Evolutionary conservation across 176 grass and related monocot species (phyloP), one percentile per base, ranked within the genome.

Genomic region (Oryza coarctata): DNA sequence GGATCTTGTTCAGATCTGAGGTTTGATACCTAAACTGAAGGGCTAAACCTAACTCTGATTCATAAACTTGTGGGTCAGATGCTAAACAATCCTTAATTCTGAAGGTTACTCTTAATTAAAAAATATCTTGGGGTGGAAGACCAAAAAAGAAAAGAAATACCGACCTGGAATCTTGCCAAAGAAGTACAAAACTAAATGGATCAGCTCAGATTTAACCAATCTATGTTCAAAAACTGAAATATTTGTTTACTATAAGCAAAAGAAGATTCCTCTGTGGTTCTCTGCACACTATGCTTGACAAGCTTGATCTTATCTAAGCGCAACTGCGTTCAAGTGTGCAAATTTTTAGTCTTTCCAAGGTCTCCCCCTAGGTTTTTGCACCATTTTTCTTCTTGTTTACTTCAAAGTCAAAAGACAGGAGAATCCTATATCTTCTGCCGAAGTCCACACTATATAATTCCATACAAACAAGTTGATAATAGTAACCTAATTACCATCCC

Each of bases 361-460:
- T 92, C 73, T 87, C 43, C 45, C 14, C 64, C 78, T 87, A 76
- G 82, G 73, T 63, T 76, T 38, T 65, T 41, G 73, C 43, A 40
- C 70, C 45, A 2, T 76, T 76, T 75, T 66, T 77, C 12, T 35
- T 62, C 40, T 88, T 81, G 68, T 90, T 88, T 83, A 90, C 40
- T 73, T 22, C 14, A 65, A 84, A 65, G 88, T 90, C 88, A 94
- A 90, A 89, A 49, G 58, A 85, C 86, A 63, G 27, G 64, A 76
- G 83, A 94, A 94, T 90, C 88, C 80, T 70, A 86, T 88, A 67
- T 88, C 75, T 84, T 88, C 38, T 83, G 66, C 58, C 77, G 2
- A 94, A 83, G 81, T 84, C 69, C 79, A 86, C 74, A 66, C 22
- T 18, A n/a, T n/a, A n/a, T n/a, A 67, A 64, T 72, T 43, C 28